Conservation (phyloP, 345 rosid genomes). For the Linum tenue region DNA sequence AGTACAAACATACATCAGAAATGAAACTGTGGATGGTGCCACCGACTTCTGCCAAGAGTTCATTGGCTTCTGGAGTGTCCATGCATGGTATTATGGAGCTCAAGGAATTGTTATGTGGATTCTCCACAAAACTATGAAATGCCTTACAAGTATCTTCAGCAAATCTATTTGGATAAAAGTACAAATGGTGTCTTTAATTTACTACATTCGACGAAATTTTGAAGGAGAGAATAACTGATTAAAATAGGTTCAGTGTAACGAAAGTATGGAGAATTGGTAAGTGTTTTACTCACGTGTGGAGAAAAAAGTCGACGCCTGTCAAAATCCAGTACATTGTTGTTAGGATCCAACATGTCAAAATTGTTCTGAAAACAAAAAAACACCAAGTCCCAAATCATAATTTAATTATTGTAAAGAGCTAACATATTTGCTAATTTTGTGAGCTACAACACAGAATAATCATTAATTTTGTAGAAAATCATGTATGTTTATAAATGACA, state of each 20-base stretch:
- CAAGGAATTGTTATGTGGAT: slow-evolving; percentile 38
- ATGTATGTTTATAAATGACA: no score
- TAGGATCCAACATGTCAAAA: slow-evolving; percentile 58
- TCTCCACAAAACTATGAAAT: slow-evolving; percentile 31
- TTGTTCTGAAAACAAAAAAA: slow-evolving; percentile 35
- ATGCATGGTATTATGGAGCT: slow-evolving; percentile 43
- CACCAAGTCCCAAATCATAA: background rate
- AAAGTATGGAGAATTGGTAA: background rate
- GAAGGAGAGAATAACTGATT: no score
- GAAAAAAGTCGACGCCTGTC: slow-evolving; percentile 56
- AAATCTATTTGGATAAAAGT: slow-evolving; percentile 31
- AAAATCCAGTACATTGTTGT: slow-evolving; percentile 50
- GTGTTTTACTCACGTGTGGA: slow-evolving; percentile 43
- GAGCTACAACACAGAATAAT: no score
- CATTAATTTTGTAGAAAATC: no score
- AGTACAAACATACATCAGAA: slow-evolving; percentile 25
- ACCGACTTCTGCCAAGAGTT: slow-evolving; percentile 33
- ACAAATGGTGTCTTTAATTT: background rate
- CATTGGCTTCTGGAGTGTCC: slow-evolving; percentile 27
- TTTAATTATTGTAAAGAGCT: no score
- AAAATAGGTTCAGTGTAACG: background rate
- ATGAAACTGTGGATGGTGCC: slow-evolving; percentile 35
- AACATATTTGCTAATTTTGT: no score
- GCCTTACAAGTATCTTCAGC: slow-evolving; percentile 53
- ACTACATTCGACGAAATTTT: no score